Evolutionary conservation across 2,329 filamentous ascomycete genomes (phyloP).

Genomic region (Sclerotinia nivalis): DNA sequence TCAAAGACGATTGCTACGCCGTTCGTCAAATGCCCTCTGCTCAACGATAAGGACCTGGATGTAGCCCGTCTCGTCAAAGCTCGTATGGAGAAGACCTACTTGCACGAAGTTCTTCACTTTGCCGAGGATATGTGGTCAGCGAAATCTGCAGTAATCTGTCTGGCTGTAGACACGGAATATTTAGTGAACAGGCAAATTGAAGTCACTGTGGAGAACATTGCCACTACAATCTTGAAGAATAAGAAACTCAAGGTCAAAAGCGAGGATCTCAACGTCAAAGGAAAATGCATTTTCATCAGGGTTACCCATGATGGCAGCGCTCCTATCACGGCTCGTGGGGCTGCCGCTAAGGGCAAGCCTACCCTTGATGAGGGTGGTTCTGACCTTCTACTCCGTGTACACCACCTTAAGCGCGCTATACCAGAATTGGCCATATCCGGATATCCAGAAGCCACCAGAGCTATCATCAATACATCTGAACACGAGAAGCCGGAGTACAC

Average conservation of each 20-base stretch:
- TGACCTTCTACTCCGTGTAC: constrained; percentile 74
- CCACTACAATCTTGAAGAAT: constrained; percentile 72
- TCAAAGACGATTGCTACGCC: constrained; percentile 92
- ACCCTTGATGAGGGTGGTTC: constrained; percentile 53
- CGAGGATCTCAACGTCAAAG: constrained; percentile 63
- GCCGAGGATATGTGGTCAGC: constrained; percentile 89
- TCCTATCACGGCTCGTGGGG: constrained; percentile 37
- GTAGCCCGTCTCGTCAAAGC: constrained; percentile 90
- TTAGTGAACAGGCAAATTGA: constrained; percentile 81
- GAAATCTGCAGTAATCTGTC: constrained; percentile 71
- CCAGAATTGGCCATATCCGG: constrained; percentile 86
- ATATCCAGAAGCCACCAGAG: constrained; percentile 80
- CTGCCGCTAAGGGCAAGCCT: constrained; percentile 33
- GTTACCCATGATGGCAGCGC: constrained; percentile 58
- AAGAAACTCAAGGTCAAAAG: constrained; percentile 78
- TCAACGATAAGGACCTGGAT: constrained; percentile 71
- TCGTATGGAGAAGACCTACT: constrained; percentile 90
- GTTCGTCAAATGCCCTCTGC: constrained; percentile 82
- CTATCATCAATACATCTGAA: constrained; percentile 78
- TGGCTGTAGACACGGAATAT: constrained; percentile 78
- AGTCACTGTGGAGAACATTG: constrained; percentile 72
- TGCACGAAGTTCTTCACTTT: constrained; percentile 77
- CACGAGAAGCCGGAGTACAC: constrained; percentile 47
- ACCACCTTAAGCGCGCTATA: constrained; percentile 79
- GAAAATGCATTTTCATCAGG: constrained; percentile 69